Evolutionary conservation across 2,329 filamentous ascomycete species (phyloP).

Genomic region (Colletotrichum neosansevieriae): DNA sequence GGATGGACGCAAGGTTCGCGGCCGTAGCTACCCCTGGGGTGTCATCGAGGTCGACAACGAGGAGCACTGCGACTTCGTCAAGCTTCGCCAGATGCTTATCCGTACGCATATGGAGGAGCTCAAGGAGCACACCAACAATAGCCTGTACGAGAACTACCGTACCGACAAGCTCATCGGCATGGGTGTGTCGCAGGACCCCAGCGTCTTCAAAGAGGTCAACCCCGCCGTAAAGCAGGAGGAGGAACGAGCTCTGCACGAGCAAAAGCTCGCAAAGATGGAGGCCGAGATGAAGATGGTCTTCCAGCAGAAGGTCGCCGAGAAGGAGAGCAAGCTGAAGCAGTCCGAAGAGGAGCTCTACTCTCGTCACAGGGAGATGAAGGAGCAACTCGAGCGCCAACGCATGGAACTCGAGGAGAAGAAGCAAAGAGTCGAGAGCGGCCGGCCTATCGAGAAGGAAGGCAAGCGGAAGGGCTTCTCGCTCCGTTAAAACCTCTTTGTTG

Average conservation of each 20-base stretch:
- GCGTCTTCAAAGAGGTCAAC: slow-evolving; percentile 99
- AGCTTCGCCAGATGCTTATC: slow-evolving; percentile 99
- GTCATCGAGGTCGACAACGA: slow-evolving; percentile 99
- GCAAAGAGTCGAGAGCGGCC: slow-evolving; percentile 90
- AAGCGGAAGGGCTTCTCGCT: slow-evolving; percentile 99
- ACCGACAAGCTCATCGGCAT: slow-evolving; percentile 99
- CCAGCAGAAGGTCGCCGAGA: slow-evolving; percentile 99
- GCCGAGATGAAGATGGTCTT: slow-evolving; percentile 99
- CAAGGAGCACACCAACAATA: slow-evolving; percentile 99
- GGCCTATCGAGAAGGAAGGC: slow-evolving; percentile 96
- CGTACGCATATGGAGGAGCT: slow-evolving; percentile 99
- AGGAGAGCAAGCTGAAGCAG: slow-evolving; percentile 99
- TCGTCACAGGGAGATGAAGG: slow-evolving; percentile 99
- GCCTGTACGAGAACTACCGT: slow-evolving; percentile 99
- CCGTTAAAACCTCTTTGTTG: slow-evolving; percentile 71
- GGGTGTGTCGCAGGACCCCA: slow-evolving; percentile 98
- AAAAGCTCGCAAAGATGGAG: slow-evolving; percentile 99
- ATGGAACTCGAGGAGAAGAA: slow-evolving; percentile 99
- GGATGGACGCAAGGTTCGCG: slow-evolving; percentile 95
- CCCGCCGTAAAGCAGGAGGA: slow-evolving; percentile 99
- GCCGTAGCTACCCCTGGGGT: slow-evolving; percentile 97
- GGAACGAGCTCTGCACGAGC: slow-evolving; percentile 96
- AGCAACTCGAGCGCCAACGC: slow-evolving; percentile 96
- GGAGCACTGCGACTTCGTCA: slow-evolving; percentile 99
- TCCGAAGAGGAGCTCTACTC: slow-evolving; percentile 99